phyloP scores from a whole-genome alignment of 23 red algal genomes.

The Porphyridium purpureum region DNA sequence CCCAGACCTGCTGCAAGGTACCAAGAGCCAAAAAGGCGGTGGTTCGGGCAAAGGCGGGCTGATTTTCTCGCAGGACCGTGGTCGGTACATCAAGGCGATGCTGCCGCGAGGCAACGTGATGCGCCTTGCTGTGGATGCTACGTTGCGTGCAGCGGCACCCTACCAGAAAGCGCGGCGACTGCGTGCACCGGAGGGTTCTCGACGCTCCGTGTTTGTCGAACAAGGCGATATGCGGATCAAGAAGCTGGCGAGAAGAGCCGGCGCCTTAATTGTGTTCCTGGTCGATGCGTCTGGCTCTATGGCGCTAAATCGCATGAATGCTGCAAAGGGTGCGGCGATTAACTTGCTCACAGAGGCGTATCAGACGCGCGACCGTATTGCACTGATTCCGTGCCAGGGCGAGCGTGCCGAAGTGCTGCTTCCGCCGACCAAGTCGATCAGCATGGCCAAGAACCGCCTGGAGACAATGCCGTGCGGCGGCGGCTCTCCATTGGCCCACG shows the following conservation, averaged over 20 bases:
- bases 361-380: constrained; percentile 88
- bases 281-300: constrained; percentile 94
- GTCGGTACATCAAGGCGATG: constrained; percentile 98
- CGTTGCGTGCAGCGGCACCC: constrained; percentile 82
- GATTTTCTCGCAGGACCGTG: constrained; percentile 88
- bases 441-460: constrained; percentile 93
- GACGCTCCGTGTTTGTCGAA: constrained; percentile 73
- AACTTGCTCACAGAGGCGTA: constrained; percentile 87
- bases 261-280: constrained; percentile 78
- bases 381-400: constrained; percentile 87
- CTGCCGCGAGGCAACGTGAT: constrained; percentile 60
- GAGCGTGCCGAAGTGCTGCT: constrained; percentile 82
- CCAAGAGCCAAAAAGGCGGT: constrained; percentile 59
- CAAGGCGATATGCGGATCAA: constrained; percentile 80
- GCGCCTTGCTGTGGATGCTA: constrained; percentile 84
- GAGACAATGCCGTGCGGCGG: constrained; percentile 99
- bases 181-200: constrained; percentile 4
- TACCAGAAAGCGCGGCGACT: constrained; percentile 59
- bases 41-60: constrained; percentile 62
- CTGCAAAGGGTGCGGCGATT: constrained; percentile 97
- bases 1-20: constrained; percentile 74
- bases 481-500: constrained; percentile 92
- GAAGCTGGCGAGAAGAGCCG: constrained; percentile 76
- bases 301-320: constrained; percentile 97
- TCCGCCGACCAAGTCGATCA: constrained; percentile 84